Evolutionary conservation across 2,329 filamentous ascomycete genomes (phyloP), one percentile per base, ranked within the genome.

Genomic region (Aspergillus intermedius): DNA sequence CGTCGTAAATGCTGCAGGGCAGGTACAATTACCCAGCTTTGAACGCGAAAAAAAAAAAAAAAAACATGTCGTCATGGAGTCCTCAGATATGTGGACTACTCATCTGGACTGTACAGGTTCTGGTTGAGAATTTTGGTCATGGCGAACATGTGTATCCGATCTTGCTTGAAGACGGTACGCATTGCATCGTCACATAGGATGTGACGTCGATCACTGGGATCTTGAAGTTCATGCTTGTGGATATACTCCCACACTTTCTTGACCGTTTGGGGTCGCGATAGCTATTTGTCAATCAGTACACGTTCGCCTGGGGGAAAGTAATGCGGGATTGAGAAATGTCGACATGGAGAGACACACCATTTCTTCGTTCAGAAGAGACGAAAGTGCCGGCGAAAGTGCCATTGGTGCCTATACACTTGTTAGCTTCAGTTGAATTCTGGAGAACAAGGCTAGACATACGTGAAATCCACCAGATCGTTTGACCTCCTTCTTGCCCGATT

Each of bases 231-330:
- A 57, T 91, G 84, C 51, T 77, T 82, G 62, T 94, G 95, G 72
- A 98, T 95, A 64, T 98, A 90, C 52, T 86, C 84, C 93, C 93
- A 98, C 47, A 98, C 84, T 66, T 87, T 87, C 76, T 97, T 97
- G 60, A 98, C 93, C 0, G 91, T 91, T 68, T 97, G 90, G 0
- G 93, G 91, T 37, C 93, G 86, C 13, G 93, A 95, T 19, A 98
- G 80, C 83, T 95, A 63, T 43, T 25, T 8, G 6, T 7, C 12
- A 3, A 47, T 68, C 53, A 67, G 64, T 46, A 47, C 19, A 19
- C 5, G 40, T 37, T 28, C 12, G 12, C 4, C 28, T 12, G 8
- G 3, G 50, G 23, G 48, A 2, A 28, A 25, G 6, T 3, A 21
- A 21, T 15, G 45, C 2, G n/a, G 12, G 42, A 34, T 37, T 4